These are phyloP conservation scores for Pythium utonaiense DNA, from an alignment of 352 stramenopile genomes.

Conservation along the genomic window DNA sequence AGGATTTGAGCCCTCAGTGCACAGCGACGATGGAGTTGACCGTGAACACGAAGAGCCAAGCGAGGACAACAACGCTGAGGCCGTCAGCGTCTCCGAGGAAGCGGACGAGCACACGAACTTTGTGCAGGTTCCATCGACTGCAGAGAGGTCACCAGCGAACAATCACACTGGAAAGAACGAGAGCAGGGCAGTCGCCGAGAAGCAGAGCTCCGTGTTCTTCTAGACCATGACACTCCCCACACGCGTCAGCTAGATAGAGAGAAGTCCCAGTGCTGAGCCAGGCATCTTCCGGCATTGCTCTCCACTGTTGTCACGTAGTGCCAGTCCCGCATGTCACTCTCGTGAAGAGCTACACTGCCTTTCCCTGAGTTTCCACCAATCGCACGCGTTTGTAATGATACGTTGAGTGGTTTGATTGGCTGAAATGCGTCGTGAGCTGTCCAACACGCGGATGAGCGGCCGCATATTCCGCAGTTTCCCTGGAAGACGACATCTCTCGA, in stretches of 20 bases:
- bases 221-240: not conserved
- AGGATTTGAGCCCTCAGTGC: not conserved
- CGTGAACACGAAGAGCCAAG: not conserved
- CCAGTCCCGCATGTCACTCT: conserved; percentile 1
- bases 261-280: no score
- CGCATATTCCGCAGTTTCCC: not conserved
- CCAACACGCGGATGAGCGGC: not conserved
- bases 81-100: no score
- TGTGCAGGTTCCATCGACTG: not conserved
- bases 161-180: not conserved
- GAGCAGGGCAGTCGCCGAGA: not conserved
- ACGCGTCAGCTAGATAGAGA: no score
- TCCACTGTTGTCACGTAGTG: not conserved
- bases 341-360: conserved; percentile 13
- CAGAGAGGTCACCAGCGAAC: not conserved
- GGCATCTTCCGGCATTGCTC: not conserved
- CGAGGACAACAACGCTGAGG: not conserved
- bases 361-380: conserved; percentile 14
- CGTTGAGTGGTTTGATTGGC: conserved; percentile 2
- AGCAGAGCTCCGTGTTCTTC: conserved; percentile 19
- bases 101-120: not conserved
- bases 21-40: not conserved
- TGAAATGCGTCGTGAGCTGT: not conserved
- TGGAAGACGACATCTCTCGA: not conserved
- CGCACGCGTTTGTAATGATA: not conserved